These are phyloP conservation scores for Apophysomyces ossiformis DNA, from an alignment of 371 early-diverging fungal species.

Conservation along the genomic window DNA sequence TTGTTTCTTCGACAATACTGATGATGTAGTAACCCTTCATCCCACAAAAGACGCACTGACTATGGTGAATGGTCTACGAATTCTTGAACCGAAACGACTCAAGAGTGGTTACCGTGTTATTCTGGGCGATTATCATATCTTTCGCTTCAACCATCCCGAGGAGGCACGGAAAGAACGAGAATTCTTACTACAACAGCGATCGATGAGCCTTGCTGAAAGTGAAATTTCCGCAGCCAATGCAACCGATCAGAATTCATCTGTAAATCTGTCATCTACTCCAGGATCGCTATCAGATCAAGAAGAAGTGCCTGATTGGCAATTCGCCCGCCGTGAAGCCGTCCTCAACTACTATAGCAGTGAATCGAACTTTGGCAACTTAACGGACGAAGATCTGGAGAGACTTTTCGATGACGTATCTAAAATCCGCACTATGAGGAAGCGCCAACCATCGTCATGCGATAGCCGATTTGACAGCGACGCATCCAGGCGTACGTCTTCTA, in stretches of 20 bases:
- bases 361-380: constrained; percentile 34
- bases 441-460: constrained; percentile 16
- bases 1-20: constrained; percentile 76
- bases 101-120: constrained; percentile 82
- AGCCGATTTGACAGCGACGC: constrained; percentile 2
- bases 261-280: background rate
- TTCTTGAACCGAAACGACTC: constrained; percentile 62
- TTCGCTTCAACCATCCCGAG: constrained; percentile 87
- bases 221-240: background rate
- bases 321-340: constrained; percentile 68
- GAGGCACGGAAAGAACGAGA: constrained; percentile 79
- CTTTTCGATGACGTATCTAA: constrained; percentile 49
- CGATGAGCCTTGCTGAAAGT: constrained; percentile 4
- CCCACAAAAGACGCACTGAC: constrained; percentile 65
- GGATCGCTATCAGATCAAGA: background rate
- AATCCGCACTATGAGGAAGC: constrained; percentile 40
- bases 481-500: constrained; percentile 3
- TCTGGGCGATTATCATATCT: constrained; percentile 83
- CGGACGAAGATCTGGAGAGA: constrained; percentile 48
- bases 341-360: constrained; percentile 40
- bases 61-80: constrained; percentile 80
- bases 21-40: constrained; percentile 65
- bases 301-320: constrained; percentile 65
- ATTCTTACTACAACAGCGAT: background rate
- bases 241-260: background rate